Base-by-base conservation (phyloP, 371 early-diverging fungal species). In the Apophysomyces ossiformis region DNA sequence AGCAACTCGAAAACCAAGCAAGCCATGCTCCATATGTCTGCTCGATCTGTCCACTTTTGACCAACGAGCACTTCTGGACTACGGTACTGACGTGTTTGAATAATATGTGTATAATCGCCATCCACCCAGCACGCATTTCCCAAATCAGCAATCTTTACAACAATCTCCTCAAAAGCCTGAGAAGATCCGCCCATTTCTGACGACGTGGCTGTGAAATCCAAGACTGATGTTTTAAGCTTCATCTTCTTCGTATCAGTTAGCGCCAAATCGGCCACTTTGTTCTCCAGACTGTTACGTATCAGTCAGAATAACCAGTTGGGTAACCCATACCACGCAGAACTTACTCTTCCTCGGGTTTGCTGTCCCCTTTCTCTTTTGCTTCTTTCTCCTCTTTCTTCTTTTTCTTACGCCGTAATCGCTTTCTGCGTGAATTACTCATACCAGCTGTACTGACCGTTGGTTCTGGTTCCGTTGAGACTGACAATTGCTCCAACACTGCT, bases 1-100 rank as follows among this genome's bases (percentile, higher is more conserved):
- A 97, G 77, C 35, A 98, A 82, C 81, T 98, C 99, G 65, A 79
- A 82, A 0, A 74, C 87, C 85, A 99, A 88, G 74, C 97, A 98
- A 6, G 95, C 96, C 64, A 95, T 82, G 64, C 95, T 94, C 99
- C 99, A 98, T 56, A 98, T 90, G 76, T 99, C 99, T 6, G 96
- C 93, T 47, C 89, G 86, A 21, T 89, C 79, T 46, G 92, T 92
- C 92, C 97, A 99, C 44, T 87, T 87, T 41, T 90, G 87, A 8
- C 99, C 99, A 2, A 99, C 84, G 66, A 99, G 96, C n/a, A 96
- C 98, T 75, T 99, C 99, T 8, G 99, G 99, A 15, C 95, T 90
- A 60, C 99, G 91, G 70, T 99, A 99, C 76, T 97, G 99, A 61
- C 99, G 89, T 45, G 99, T 98, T 75, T 98, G 98, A 66, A 99